Evolutionary conservation across 495 filamentous ascomycete genomes (phyloP).

Genomic region (Penicillium canescens): DNA sequence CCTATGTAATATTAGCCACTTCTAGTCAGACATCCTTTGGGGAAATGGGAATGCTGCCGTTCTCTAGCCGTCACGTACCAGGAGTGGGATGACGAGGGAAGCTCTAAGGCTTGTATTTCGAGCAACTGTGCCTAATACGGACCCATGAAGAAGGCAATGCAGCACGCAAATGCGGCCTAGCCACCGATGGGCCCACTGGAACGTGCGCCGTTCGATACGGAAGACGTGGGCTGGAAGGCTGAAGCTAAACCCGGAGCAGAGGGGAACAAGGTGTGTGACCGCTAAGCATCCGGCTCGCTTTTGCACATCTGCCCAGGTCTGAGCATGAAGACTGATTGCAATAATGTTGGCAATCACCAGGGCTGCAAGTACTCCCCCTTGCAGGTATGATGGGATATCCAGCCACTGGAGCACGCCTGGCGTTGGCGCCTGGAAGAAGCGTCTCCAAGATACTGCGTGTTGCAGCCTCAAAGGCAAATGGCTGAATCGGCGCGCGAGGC

Average conservation of each 20-base stretch:
- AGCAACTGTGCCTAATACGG: not conserved
- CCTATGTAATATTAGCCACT: not conserved
- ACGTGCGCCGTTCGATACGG: not conserved
- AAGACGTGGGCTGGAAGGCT: not conserved
- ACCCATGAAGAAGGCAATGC: not conserved
- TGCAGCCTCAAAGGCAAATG: not conserved
- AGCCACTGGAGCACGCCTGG: too few relatives aligned
- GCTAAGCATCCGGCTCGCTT: not conserved
- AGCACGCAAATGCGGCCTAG: constrained; percentile 2
- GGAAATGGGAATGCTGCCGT: not conserved
- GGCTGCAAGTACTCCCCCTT: not conserved
- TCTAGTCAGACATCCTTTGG: not conserved
- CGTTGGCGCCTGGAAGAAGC: not conserved
- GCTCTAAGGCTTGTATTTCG: not conserved
- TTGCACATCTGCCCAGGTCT: constrained; percentile 3
- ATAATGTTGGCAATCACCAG: constrained; percentile 3
- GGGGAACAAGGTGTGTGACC: constrained; percentile 6
- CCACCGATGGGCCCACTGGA: constrained; percentile 3
- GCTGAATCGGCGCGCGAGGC: not conserved
- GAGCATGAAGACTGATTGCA: not conserved
- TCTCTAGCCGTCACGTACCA: not conserved
- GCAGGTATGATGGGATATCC: constrained; percentile 1
- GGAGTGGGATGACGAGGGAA: constrained; percentile 2
- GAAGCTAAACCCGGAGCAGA: constrained; percentile 4
- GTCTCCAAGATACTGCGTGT: not conserved